A percentile compares a stretch with the other conserved stretches of the same genome.
These are phyloP conservation scores for Plasmodium inui DNA, from an alignment of 169 alveolate genomes.

Conservation along the genomic window DNA sequence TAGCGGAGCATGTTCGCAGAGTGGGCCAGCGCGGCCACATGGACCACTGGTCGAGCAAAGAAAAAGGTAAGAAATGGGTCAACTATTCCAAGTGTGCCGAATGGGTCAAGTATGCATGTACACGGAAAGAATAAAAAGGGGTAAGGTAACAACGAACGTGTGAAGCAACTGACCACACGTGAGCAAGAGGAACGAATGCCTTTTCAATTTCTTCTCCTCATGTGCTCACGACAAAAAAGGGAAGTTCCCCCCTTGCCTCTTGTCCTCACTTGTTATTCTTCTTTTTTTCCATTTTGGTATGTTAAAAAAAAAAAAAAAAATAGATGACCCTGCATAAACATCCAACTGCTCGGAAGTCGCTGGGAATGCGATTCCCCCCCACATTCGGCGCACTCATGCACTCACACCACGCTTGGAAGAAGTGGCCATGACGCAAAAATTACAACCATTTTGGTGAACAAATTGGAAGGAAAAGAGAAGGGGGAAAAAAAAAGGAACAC, in stretches of 20 bases:
- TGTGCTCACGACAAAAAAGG: neutral
- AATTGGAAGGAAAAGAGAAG: neutral
- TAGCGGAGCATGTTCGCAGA: neutral
- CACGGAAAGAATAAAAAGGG: neutral
- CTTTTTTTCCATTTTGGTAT: neutral
- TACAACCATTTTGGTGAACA: neutral
- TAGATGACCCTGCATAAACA: neutral
- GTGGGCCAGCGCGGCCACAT: neutral
- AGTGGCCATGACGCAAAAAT: neutral
- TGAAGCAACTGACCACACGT: neutral
- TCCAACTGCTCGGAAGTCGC: neutral
- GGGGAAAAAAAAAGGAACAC: neutral
- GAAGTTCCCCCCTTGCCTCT: neutral
- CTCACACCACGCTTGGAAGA: neutral
- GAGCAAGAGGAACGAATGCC: neutral
- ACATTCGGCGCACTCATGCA: neutral
- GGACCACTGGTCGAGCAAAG: neutral
- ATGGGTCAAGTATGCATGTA: neutral
- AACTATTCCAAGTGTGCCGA: neutral
- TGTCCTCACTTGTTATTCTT: neutral
- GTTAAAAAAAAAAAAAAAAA: too few relatives aligned
- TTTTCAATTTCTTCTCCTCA: neutral
- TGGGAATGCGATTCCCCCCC: neutral
- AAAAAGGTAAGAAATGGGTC: neutral
- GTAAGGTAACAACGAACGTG: neutral